A percentile compares a stretch with the other conserved stretches of the same genome.
Evolutionary conservation across 345 rosid species (phyloP).

Genomic region (Gynandropsis gynandra): DNA sequence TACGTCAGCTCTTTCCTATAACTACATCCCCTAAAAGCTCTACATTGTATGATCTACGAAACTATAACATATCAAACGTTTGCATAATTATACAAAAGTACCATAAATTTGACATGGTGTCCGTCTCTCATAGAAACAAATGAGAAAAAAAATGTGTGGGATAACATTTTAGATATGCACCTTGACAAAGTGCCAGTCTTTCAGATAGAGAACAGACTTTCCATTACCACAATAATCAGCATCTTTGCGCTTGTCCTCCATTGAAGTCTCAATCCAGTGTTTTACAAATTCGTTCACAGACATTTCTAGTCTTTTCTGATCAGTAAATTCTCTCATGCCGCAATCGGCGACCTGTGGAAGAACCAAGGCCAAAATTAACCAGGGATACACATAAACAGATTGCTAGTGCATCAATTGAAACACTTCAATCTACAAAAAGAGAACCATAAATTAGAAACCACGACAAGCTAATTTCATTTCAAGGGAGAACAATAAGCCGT

Average conservation of each 20-base stretch:
- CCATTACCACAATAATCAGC: conserved; percentile 16
- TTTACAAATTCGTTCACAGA: conserved; percentile 57
- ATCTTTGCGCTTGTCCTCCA: conserved; percentile 8
- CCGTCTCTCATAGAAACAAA: neutral
- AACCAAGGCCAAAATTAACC: neutral
- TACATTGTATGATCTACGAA: no score
- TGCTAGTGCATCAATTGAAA: neutral
- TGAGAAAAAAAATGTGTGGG: conserved; percentile 11
- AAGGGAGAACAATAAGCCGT: no score
- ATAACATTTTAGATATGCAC: conserved; percentile 27
- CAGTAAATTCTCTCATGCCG: conserved; percentile 61
- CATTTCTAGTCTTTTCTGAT: conserved; percentile 85
- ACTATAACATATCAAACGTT: no score
- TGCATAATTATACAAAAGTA: no score
- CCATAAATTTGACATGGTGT: no score
- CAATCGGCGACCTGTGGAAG: conserved; percentile 76
- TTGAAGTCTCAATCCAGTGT: conserved; percentile 36
- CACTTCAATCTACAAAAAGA: neutral
- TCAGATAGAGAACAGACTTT: conserved; percentile 55
- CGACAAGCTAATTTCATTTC: neutral
- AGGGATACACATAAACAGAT: conserved; percentile 1
- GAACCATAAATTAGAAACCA: neutral
- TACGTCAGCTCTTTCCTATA: neutral
- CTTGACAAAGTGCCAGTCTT: conserved; percentile 97
- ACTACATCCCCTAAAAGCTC: no score